Base-by-base conservation (phyloP, 768 basidiomycete genomes). In the Cystobasidium onofrii region DNA sequence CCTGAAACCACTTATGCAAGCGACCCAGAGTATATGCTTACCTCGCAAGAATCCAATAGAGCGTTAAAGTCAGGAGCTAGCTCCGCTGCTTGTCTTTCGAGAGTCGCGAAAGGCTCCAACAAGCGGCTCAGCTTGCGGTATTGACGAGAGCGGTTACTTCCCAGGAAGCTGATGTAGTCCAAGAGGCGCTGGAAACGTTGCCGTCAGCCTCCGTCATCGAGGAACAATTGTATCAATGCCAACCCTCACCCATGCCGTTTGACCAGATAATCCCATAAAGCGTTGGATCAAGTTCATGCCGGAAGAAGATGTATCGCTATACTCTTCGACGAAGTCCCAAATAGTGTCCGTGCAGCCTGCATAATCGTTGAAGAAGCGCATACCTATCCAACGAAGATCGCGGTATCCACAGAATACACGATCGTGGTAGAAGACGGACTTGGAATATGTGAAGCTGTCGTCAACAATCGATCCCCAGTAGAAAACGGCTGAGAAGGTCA, bases 341-440 rank as follows among this genome's bases (percentile, higher is more conserved):
- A 67, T 31, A 9, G 13, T n/a, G 2, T 43, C 44, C 25, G 65
- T 36, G 31, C 65, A 67, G 7, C 54, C 54, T 46, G 69, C 33
- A 9, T 34, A n/a, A 25, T 71, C 69, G 6, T 6, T 31, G 18
- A 71, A 44, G 36, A 57, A 71, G 54, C 15, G n/a, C 18, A 2
- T 9, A 20, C 69, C 69, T 2, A 71, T n/a, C 54, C 55, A 60
- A 4, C 55, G 29, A 7, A 71, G 33, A 29, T 27, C 29, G 55
- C 29, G 69, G 12, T 39, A 57, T 23, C 54, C 55, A 46, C 69
- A 71, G 54, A 71, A 52, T 36, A 7, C 23, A 33, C 41, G 52
- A 36, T 71, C 55, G 18, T 18, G n/a, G 54, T 71, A 71, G 34
- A 71, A 71, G 50, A 71, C 54, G n/a, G 69, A 34, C 69, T 71